Evolutionary conservation across 2,329 filamentous ascomycete species (phyloP), one percentile per base, ranked within the genome.

Genomic region (Fusarium globosum): DNA sequence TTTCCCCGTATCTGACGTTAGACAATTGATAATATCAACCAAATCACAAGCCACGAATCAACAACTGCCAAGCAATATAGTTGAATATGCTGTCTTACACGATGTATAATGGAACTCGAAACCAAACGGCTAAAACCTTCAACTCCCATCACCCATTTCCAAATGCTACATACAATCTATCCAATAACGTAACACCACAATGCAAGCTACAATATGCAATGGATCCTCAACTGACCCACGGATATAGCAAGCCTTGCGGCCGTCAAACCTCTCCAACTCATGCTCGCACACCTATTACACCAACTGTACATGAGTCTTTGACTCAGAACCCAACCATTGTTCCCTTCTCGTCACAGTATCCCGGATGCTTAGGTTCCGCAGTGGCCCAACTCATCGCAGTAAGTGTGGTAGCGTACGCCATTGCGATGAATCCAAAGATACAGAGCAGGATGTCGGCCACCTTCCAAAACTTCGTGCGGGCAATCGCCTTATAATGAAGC

Each of bases 381-480:
- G 86, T 87, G 12, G 93, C 90, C 97, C 96, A 99, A 82, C 93
- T 97, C 80, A 92, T 88, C 53, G 98, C 85, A 2, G 96, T 99
- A 77, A 98, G 85, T 41, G 88, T 87, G 1, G 96, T 98, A 1
- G 96, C 97, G 82, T 99, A 99, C 11, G 89, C 89, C 93, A 98
- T 99, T 76, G 94, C 94, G 23, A 95, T 82, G 60, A 95, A 84
- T 13, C 96, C 96, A 78, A 98, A 94, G 65, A 95, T 85, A 77
- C 94, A 93, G 41, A 99, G 90, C 1, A 86, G 75, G 45, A 98
- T 86, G 77, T 99, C 96, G 11, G 92, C 87, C 20, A 88, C 83
- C 72, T 90, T 92, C 82, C 94, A 93, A 72, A 90, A 86, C 48
- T 83, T 86, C 60, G 86, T 93, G 65, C 86, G 90, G 2, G 95